These are phyloP conservation scores for Closterium sp. DNA, from an alignment of 139 green algal genomes.

Conservation along the genomic window DNA sequence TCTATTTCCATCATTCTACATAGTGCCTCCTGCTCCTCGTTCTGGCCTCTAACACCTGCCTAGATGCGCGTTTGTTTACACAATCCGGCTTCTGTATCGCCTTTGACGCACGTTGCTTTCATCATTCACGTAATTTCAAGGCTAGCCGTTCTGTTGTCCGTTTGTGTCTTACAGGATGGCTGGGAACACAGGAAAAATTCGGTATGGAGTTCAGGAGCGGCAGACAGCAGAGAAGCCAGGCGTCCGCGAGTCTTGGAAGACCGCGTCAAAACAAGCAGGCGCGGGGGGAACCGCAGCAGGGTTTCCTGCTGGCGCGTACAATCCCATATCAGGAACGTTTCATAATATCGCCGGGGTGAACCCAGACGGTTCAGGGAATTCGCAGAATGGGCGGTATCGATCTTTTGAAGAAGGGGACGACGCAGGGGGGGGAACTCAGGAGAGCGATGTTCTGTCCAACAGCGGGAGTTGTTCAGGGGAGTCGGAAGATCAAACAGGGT, in stretches of 20 bases:
- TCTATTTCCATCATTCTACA: background rate
- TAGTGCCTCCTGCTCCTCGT: background rate
- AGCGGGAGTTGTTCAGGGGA: constrained; percentile 50
- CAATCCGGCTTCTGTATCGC: background rate
- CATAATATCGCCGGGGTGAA: constrained; percentile 28
- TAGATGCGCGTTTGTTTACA: background rate
- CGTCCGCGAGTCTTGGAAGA: constrained; percentile 19
- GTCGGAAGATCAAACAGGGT: constrained; percentile 38
- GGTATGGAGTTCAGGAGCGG: background rate
- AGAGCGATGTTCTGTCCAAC: constrained; percentile 42
- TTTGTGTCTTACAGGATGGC: background rate
- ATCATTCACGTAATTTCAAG: background rate
- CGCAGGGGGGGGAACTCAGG: constrained; percentile 6
- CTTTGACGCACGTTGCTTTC: background rate
- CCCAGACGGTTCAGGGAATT: background rate
- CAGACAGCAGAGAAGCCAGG: background rate
- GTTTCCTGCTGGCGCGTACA: constrained; percentile 32
- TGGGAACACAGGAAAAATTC: background rate
- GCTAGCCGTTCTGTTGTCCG: background rate
- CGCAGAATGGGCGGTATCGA: constrained; percentile 28
- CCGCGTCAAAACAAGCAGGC: background rate
- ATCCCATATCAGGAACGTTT: constrained; percentile 42
- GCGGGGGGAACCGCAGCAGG: background rate
- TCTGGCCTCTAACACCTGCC: background rate
- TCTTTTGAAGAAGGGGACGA: constrained; percentile 47